Base-by-base conservation (phyloP, 345 rosid genomes). In the Crucihimalaya himalaica region DNA sequence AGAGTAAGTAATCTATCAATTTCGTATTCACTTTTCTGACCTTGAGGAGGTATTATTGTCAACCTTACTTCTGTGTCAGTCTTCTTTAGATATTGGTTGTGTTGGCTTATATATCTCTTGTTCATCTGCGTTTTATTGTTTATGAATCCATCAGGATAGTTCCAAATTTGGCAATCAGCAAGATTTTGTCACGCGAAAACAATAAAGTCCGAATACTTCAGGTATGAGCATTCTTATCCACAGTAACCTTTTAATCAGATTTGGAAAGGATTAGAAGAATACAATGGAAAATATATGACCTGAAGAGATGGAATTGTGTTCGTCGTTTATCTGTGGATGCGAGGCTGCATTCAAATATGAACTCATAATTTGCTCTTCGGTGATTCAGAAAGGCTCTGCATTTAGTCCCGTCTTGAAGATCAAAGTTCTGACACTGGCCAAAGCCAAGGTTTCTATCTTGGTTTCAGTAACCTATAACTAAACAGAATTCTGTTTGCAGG, bases 161-260 rank as follows among this genome's bases (percentile, higher is more conserved):
- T 82, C 98, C 97, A 66, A 94, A 91, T 77, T 81, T 94, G 80
- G 97, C 95, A 29, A 94, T 94, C 74, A 86, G 98, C 84, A 94
- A 84, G 86, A 80, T 94, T 76, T 70, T 94, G 78, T 91, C 88
- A 6, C 86, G 97, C 32, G 97, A 91, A 81, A 94, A 91, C 89
- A 88, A 89, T 79, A 86, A 83, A 86, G 97, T 94, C 15, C 90
- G 96, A 69, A 87, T 94, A 82, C 82, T 89, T 71, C 99, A 94
- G 97, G 97, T 94, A 86, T 32, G 59, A 65, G 45, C 63, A 60
- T 50, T 54, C 48, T 55, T 70, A 67, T 60, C 12, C 39, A 19
- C 8, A 0, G 57, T 53, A 31, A 53, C 29, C 40, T 63, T 58
- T 2, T 46, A 47, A 47, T 18, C 19, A 21, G 63, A n/a, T 64